These are phyloP conservation scores for Trypethelium eluteriae DNA, from an alignment of 495 filamentous ascomycete species.

Conservation along the genomic window DNA sequence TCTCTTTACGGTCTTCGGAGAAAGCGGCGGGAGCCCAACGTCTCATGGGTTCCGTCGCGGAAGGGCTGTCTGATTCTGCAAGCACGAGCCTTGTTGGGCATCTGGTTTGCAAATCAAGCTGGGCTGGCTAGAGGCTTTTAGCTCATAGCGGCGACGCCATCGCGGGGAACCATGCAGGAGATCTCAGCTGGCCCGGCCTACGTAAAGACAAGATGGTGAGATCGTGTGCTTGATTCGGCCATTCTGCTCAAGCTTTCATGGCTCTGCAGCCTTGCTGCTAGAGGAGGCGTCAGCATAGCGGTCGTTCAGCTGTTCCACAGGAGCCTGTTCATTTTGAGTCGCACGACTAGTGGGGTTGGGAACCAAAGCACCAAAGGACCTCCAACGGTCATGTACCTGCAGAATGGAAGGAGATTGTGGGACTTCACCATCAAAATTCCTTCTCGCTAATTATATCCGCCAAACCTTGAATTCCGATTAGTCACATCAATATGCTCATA, in stretches of 20 bases:
- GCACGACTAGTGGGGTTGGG: background rate
- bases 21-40: slow-evolving; percentile 1
- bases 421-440: background rate
- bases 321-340: background rate
- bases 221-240: background rate
- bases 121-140: background rate
- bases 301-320: background rate
- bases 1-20: background rate
- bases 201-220: background rate
- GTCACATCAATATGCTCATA: background rate
- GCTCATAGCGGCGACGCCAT: background rate
- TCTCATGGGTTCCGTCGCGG: background rate
- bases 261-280: background rate
- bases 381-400: background rate
- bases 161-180: slow-evolving; percentile 1
- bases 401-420: background rate
- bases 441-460: background rate
- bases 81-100: slow-evolving; percentile 11
- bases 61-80: slow-evolving; percentile 1
- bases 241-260: background rate
- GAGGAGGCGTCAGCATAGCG: background rate
- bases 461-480: background rate
- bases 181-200: background rate
- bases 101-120: background rate
- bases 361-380: too few species aligned